Evolutionary conservation across 1,139 yeast genomes (phyloP), one percentile per base, ranked within the genome.

Genomic region (Yamadazyma taylorii): DNA sequence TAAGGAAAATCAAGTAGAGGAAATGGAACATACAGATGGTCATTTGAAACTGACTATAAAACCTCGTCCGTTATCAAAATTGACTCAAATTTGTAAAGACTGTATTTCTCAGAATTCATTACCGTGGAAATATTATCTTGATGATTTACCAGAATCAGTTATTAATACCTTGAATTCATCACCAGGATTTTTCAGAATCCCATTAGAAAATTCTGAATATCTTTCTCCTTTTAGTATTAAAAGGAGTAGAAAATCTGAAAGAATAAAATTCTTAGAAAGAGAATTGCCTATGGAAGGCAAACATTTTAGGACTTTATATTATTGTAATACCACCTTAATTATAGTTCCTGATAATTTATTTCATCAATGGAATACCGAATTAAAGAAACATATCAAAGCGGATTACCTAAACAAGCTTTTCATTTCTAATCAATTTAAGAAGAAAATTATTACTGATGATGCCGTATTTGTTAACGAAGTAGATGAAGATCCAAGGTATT

Each of bases 331-430:
- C 0, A 81, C 89, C 0, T 57, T 83, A 32, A 64, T 81, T 5
- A 73, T 83, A 1, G 78, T 79, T 3, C 90, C 90, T 0, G 86
- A 81, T 47, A 81, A 81, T 46, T 58, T 83, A 17, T 73, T 79
- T 42, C 77, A 73, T 41, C 90, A 83, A 52, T 83, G 89, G 90
- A 61, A 60, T 29, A 54, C 62, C 15, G 89, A 83, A 51, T 60
- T 81, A 7, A 57, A 58, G 13, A 81, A 81, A 45, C 90, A 83
- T 50, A 58, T 78, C 2, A 53, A 62, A 3, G 52, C 56, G 0
- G 61, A 52, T 0, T 68, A 41, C 41, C 56, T 81, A 28, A 58
- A 55, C 3, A 65, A 55, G 24, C 46, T 69, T 16, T 66, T 57
- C 43, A 46, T 70, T 7, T 64, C 73, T 2, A 55, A 47, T 12